Conservation (phyloP, 2,329 filamentous ascomycete species). For the Aureobasidium sp. region DNA sequence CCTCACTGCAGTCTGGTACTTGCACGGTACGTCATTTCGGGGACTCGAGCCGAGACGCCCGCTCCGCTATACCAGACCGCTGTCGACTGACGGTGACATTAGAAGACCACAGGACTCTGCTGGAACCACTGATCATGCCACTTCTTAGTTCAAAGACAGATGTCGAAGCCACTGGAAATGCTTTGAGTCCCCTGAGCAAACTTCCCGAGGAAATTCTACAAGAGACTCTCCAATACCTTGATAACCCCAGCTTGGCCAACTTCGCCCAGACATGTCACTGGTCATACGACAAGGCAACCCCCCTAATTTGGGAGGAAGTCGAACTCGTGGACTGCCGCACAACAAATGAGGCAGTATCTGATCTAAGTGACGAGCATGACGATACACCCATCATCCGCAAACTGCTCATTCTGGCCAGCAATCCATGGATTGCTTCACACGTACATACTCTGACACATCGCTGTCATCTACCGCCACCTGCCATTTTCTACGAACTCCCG, state of each 20-base stretch:
- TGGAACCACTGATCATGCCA: not conserved
- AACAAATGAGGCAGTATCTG: constrained; percentile 25
- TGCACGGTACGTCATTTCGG: constrained; percentile 6
- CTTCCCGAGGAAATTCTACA: constrained; percentile 49
- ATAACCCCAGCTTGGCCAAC: constrained; percentile 33
- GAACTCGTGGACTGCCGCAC: constrained; percentile 45
- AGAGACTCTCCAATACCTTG: constrained; percentile 41
- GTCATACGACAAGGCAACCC: constrained; percentile 40
- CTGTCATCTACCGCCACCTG: constrained; percentile 51
- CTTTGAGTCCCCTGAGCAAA: not conserved
- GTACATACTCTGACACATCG: constrained; percentile 50
- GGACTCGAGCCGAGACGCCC: constrained; percentile 7
- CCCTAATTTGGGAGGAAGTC: constrained; percentile 45
- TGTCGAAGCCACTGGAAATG: not conserved
- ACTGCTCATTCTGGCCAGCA: constrained; percentile 45
- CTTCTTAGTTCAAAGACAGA: not conserved
- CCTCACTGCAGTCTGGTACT: constrained; percentile 3
- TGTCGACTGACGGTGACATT: not conserved
- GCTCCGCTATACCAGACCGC: not conserved
- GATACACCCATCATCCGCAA: constrained; percentile 50
- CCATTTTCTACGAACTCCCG: constrained; percentile 49
- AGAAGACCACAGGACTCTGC: not conserved
- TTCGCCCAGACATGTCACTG: constrained; percentile 40
- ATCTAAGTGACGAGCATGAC: constrained; percentile 37
- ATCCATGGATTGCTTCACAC: constrained; percentile 44